A percentile compares a stretch with the other conserved stretches of the same genome.
Evolutionary conservation across 495 filamentous ascomycete genomes (phyloP).

Genomic region (Penicillium salamii): DNA sequence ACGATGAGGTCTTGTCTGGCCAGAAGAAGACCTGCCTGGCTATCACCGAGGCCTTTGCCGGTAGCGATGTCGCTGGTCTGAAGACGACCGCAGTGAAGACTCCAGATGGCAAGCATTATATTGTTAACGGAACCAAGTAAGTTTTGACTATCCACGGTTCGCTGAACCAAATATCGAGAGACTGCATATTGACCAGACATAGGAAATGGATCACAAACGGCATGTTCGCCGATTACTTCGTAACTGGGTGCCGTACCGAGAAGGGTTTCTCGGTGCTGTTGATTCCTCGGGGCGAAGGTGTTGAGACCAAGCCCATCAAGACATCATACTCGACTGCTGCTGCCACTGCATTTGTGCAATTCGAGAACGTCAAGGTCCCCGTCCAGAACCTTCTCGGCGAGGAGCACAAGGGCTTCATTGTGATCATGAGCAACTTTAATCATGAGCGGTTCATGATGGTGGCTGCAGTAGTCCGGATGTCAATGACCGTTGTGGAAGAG

Average conservation of each 20-base stretch:
- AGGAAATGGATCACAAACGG: slow-evolving; percentile 93
- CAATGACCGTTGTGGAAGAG: slow-evolving; percentile 72
- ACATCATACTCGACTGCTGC: slow-evolving; percentile 80
- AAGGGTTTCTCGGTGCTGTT: slow-evolving; percentile 80
- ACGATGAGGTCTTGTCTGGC: slow-evolving; percentile 70
- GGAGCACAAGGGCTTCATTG: slow-evolving; percentile 83
- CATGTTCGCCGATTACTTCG: slow-evolving; percentile 79
- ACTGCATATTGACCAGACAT: not conserved
- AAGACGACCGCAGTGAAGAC: slow-evolving; percentile 80
- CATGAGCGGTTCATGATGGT: slow-evolving; percentile 75
- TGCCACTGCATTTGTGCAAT: slow-evolving; percentile 77
- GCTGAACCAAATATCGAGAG: not conserved
- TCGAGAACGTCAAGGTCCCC: slow-evolving; percentile 84
- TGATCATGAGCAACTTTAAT: slow-evolving; percentile 89
- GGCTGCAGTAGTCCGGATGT: slow-evolving; percentile 61
- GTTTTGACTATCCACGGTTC: not conserved
- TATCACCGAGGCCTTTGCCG: slow-evolving; percentile 87
- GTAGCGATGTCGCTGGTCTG: slow-evolving; percentile 80
- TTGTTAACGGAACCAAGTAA: slow-evolving; percentile 80
- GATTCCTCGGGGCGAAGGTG: slow-evolving; percentile 64
- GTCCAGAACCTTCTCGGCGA: slow-evolving; percentile 74
- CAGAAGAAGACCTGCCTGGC: slow-evolving; percentile 87
- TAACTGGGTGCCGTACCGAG: slow-evolving; percentile 74
- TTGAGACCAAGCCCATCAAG: slow-evolving; percentile 80
- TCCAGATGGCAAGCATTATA: slow-evolving; percentile 77